Percentiles rank a stretch among this genome's conserved stretches.
phyloP scores from a whole-genome alignment of 441 rosid genomes.

The Dalechampia spathulata region DNA sequence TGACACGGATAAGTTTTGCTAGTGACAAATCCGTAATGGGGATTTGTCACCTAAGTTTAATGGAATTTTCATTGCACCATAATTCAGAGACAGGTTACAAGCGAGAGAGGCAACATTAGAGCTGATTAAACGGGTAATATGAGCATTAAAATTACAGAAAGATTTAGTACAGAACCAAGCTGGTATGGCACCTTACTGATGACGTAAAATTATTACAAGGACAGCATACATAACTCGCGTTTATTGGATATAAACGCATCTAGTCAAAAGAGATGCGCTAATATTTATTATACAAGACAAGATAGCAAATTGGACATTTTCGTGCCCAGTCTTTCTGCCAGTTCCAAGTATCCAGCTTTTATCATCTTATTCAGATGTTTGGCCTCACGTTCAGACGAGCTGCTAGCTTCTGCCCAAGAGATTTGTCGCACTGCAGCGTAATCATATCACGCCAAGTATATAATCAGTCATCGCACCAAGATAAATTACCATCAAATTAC shows the following conservation, averaged over 20 bases:
- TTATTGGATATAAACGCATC: slow-evolving; percentile 8
- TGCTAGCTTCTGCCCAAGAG: slow-evolving; percentile 79
- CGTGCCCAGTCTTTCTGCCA: not conserved
- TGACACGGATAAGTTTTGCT: too few relatives aligned
- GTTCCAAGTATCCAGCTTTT: not conserved
- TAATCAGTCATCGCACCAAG: not conserved
- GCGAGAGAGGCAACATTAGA: too few relatives aligned
- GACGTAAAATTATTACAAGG: not conserved
- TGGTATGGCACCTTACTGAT: not conserved
- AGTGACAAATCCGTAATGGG: too few relatives aligned
- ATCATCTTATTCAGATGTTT: slow-evolving; percentile 37
- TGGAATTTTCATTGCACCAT: too few relatives aligned
- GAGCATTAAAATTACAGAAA: too few relatives aligned
- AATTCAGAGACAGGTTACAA: too few relatives aligned
- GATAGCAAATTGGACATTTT: not conserved
- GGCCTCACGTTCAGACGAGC: slow-evolving; percentile 66
- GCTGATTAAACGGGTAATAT: too few relatives aligned
- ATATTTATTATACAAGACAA: slow-evolving; percentile 7
- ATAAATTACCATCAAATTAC: too few relatives aligned
- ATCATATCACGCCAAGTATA: not conserved
- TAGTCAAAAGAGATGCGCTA: not conserved
- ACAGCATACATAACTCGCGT: not conserved
- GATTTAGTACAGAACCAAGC: not conserved
- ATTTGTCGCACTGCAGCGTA: slow-evolving; percentile 47
- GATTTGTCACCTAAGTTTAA: too few relatives aligned